Evolutionary conservation across 2,329 filamentous ascomycete species (phyloP).

Genomic region (Exophiala bonariae): DNA sequence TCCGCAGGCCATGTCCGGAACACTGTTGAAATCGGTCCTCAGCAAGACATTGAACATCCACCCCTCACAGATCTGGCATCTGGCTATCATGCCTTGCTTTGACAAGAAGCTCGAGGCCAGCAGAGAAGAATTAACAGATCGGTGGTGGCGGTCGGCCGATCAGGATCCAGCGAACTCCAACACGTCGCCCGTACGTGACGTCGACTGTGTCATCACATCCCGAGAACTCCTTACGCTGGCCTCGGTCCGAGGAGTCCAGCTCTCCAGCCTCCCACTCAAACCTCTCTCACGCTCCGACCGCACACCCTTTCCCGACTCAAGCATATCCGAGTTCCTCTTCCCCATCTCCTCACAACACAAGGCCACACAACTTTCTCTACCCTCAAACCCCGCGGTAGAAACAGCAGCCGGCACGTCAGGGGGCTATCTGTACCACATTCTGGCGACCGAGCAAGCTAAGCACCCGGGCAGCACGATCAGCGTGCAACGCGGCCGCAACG

Average conservation of each 20-base stretch:
- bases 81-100: constrained; percentile 97
- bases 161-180: constrained; percentile 36
- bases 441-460: constrained; percentile 70
- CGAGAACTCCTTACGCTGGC: constrained; percentile 91
- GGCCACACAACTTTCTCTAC: too few relatives aligned
- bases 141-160: constrained; percentile 59
- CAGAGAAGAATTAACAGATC: constrained; percentile 83
- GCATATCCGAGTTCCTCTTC: constrained; percentile 73
- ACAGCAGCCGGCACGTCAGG: constrained; percentile 76
- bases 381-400: constrained; percentile 23
- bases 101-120: constrained; percentile 98
- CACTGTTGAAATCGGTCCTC: constrained; percentile 82
- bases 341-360: constrained; percentile 43
- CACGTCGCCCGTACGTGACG: constrained; percentile 66
- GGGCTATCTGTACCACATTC: constrained; percentile 82
- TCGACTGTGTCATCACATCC: constrained; percentile 97
- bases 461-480: constrained; percentile 72
- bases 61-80: constrained; percentile 84
- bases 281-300: constrained; percentile 49
- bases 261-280: constrained; percentile 68
- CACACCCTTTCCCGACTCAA: constrained; percentile 70
- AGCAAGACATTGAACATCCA: constrained; percentile 70
- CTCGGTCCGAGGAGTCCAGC: constrained; percentile 73
- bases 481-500: constrained; percentile 76
- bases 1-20: constrained; percentile 88